phyloP scores from a whole-genome alignment of 129 eudicot genomes.

The Sambucus nigra region DNA sequence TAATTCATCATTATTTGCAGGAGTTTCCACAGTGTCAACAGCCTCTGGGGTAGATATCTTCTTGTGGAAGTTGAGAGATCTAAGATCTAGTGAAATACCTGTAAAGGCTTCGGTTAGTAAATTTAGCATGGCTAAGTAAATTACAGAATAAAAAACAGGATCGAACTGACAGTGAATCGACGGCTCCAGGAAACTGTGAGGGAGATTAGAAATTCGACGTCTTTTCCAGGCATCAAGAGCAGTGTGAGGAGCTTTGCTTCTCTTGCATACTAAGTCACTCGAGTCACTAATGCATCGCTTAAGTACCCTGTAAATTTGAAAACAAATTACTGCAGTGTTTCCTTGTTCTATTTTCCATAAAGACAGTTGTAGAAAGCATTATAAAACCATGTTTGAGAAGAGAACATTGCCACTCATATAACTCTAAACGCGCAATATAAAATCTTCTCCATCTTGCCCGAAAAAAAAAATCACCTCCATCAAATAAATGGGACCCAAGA shows the following conservation, averaged over 20 bases:
- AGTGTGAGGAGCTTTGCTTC: slow-evolving; percentile 28
- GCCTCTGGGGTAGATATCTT: slow-evolving; percentile 13
- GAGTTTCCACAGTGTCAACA: slow-evolving; percentile 17
- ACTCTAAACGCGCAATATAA: too few species aligned
- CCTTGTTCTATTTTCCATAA: not conserved
- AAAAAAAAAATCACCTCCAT: not conserved
- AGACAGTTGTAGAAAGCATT: too few species aligned
- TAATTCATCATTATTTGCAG: slow-evolving; percentile 8
- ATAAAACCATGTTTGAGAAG: not conserved
- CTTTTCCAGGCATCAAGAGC: slow-evolving; percentile 25
- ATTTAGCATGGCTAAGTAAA: not conserved
- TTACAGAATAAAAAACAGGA: not conserved
- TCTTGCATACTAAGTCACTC: slow-evolving; percentile 37
- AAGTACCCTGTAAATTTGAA: slow-evolving; percentile 33
- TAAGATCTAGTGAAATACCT: slow-evolving; percentile 27
- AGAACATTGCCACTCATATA: not conserved
- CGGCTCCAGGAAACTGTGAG: slow-evolving; percentile 42
- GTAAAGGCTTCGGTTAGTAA: slow-evolving; percentile 10
- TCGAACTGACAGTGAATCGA: slow-evolving; percentile 44
- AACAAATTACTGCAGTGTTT: not conserved
- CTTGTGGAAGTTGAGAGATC: slow-evolving; percentile 14
- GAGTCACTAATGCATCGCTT: slow-evolving; percentile 41
- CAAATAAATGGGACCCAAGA: slow-evolving; percentile 1
- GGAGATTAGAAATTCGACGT: slow-evolving; percentile 17
- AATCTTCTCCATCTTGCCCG: too few species aligned